Evolutionary conservation across 306 rosid species (phyloP).

Genomic region (Prunus fruticosa): DNA sequence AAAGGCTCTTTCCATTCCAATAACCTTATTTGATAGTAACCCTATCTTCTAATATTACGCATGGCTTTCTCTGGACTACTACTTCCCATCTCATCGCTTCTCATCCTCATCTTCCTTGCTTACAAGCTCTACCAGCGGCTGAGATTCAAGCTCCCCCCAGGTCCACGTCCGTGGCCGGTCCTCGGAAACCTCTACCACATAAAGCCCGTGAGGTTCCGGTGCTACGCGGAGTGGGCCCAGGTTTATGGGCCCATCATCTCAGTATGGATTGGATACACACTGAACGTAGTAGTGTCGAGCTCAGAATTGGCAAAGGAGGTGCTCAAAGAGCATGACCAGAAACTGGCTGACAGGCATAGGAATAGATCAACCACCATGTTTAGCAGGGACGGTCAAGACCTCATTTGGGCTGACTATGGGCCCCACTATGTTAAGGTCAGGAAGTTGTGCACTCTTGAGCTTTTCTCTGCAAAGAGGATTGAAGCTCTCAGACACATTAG

Average conservation of each 20-base stretch:
- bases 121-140: constrained; percentile 16
- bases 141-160: constrained; percentile 76
- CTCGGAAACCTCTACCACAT: constrained; percentile 86
- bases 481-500: constrained; percentile 68
- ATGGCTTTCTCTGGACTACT: too few relatives aligned
- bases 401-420: constrained; percentile 93
- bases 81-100: constrained; percentile 23
- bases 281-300: constrained; percentile 78
- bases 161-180: constrained; percentile 73
- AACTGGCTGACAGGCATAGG: constrained; percentile 63
- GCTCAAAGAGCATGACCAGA: constrained; percentile 73
- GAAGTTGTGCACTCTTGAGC: constrained; percentile 84
- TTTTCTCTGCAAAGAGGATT: constrained; percentile 65
- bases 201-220: constrained; percentile 78
- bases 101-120: constrained; percentile 28
- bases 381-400: constrained; percentile 73
- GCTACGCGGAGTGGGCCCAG: constrained; percentile 77
- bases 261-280: constrained; percentile 75
- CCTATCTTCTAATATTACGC: too few relatives aligned
- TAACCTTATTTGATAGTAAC: too few relatives aligned
- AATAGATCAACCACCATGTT: constrained; percentile 67
- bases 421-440: constrained; percentile 90
- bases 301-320: constrained; percentile 64
- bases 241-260: constrained; percentile 78
- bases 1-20: too few relatives aligned